Base-by-base conservation (phyloP, 139 green algal species). In the Raphidocelis subcapitata region DNA sequence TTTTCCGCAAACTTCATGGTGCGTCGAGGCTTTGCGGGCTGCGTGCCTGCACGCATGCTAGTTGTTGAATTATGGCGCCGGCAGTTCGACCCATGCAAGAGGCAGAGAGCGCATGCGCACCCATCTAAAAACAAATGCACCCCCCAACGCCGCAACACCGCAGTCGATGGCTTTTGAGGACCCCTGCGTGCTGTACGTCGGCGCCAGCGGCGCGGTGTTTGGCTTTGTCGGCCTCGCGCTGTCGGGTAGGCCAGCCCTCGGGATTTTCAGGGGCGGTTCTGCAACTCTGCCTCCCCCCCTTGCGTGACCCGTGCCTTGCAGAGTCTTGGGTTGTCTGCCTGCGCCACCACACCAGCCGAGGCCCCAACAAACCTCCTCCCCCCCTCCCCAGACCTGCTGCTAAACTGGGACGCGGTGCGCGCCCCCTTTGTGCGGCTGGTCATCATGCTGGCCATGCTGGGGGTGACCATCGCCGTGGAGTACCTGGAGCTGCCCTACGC, bases 181-280 rank as follows among this genome's bases (percentile, higher is more conserved):
- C 64, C 62, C 66, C 0, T 95, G 90, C 76, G 49, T 54, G 10
- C 28, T 90, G 82, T 79, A 72, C 62, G 85, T 89, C 36, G 90
- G 90, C 28, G 81, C 82, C 44, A 87, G 74, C 29, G 90, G 90
- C 18, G 87, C 83, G 23, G 77, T 88, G 1, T 95, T 92, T 85
- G 90, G 90, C n/a, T 72, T 94, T 57, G 63, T 92, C 57, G 90
- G 89, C 35, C 75, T 89, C 51, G 90, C 84, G 83, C 86, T 64
- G 76, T 79, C 61, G 31, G 79, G 8, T 37, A 8, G 5, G 21
- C 24, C 12, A 26, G 10, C 10, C 23, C 15, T 55, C 47, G 14
- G 47, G 15, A 16, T 16, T 55, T 55, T 16, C 15, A 55, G 14
- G 14, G 14, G 47, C 47, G 14, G 47, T 55, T 55, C 47, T 16